phyloP scores from a whole-genome alignment of 495 filamentous ascomycete species.

The Aspergillus campestris region DNA sequence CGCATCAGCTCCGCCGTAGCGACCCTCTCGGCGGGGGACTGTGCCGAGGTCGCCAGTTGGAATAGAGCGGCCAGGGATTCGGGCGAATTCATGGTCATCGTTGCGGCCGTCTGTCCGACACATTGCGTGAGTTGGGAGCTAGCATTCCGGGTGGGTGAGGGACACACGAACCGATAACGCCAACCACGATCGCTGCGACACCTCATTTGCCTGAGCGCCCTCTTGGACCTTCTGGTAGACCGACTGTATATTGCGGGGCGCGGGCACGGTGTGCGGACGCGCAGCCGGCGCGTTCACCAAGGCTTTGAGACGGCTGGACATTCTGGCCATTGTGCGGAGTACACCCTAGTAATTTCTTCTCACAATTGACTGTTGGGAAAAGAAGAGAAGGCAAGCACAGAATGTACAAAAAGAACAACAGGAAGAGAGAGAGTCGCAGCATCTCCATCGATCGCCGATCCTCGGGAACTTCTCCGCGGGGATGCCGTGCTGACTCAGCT shows the following conservation, averaged over 20 bases:
- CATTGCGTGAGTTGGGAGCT: constrained; percentile 3
- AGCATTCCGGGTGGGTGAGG: neutral
- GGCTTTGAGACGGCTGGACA: constrained; percentile 58
- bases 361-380: too few species aligned
- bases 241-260: constrained; percentile 48
- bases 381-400: too few species aligned
- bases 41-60: constrained; percentile 36
- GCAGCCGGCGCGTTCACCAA: constrained; percentile 62
- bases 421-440: too few species aligned
- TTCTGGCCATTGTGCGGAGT: constrained; percentile 50
- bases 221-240: constrained; percentile 52
- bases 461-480: too few species aligned
- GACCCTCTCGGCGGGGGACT: constrained; percentile 31
- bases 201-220: constrained; percentile 42
- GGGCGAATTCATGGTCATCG: constrained; percentile 69
- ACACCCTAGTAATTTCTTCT: neutral
- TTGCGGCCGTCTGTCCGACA: constrained; percentile 50
- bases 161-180: constrained; percentile 46
- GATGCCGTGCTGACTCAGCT: too few species aligned
- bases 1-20: constrained; percentile 65
- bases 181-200: constrained; percentile 56
- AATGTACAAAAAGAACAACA: too few species aligned
- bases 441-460: too few species aligned
- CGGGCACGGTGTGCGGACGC: constrained; percentile 56
- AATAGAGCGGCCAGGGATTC: constrained; percentile 51